Conservation (phyloP, 2,329 filamentous ascomycete species). For the Fusarium bulbicola region DNA sequence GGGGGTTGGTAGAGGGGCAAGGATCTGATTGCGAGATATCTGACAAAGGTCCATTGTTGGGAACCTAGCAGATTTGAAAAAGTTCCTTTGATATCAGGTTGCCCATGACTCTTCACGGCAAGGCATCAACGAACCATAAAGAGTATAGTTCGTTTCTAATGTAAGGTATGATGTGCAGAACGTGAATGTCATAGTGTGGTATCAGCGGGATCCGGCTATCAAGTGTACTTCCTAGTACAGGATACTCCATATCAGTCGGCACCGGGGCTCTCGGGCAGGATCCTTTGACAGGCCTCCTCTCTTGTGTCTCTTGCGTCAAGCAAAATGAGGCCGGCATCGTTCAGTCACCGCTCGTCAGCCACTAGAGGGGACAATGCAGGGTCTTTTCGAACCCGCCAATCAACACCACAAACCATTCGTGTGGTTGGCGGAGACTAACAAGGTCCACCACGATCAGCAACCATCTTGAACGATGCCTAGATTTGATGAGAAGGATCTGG, state of each 20-base stretch:
- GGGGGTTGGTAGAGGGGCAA: constrained; percentile 6
- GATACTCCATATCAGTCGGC: background rate
- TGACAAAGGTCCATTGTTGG: background rate
- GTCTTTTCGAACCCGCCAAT: constrained; percentile 25
- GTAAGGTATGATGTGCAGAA: constrained; percentile 29
- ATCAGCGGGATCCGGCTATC: constrained; percentile 2
- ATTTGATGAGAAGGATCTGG: background rate
- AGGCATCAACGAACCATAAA: constrained; percentile 18
- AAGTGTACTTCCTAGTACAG: constrained; percentile 10
- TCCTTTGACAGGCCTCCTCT: background rate
- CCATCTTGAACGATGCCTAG: background rate
- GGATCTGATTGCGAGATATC: constrained; percentile 8
- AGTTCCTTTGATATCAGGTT: constrained; percentile 20
- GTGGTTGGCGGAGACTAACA: background rate
- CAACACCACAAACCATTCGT: background rate
- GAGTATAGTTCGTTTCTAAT: constrained; percentile 17
- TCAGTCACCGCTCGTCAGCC: constrained; percentile 31
- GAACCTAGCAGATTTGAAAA: constrained; percentile 19
- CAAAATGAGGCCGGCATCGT: constrained; percentile 22
- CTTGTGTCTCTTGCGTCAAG: background rate
- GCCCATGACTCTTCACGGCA: constrained; percentile 31
- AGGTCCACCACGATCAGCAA: constrained; percentile 8
- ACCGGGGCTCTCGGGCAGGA: background rate
- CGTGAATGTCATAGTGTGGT: background rate
- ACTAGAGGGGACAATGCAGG: constrained; percentile 30